Conservation (phyloP, 2,329 filamentous ascomycete species). For the Furcasterigmium sp. region DNA sequence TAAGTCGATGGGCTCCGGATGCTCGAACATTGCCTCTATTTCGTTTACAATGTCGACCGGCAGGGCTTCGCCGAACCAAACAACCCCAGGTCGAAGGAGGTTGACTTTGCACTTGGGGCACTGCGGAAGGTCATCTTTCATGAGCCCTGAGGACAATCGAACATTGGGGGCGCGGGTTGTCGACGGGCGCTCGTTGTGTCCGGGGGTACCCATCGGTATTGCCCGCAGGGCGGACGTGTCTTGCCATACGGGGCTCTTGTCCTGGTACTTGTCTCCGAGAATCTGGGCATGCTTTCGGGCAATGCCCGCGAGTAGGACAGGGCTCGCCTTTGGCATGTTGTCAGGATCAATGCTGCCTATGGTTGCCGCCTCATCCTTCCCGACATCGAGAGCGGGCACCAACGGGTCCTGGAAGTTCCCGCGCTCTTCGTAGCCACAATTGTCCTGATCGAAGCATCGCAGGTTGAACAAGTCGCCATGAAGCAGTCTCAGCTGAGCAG, state of each 20-base stretch:
- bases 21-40: constrained; percentile 47
- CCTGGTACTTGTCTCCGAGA: constrained; percentile 42
- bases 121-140: constrained; percentile 45
- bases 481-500: constrained; percentile 51
- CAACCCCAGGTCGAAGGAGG: constrained; percentile 59
- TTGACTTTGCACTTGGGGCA: constrained; percentile 51
- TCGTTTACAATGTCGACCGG: constrained; percentile 41
- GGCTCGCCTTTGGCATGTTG: constrained; percentile 9
- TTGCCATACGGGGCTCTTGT: constrained; percentile 2
- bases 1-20: constrained; percentile 46
- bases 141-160: constrained; percentile 34
- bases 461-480: constrained; percentile 22
- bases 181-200: background rate
- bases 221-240: constrained; percentile 10
- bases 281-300: constrained; percentile 45
- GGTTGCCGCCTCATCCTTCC: constrained; percentile 28
- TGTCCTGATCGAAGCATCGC: constrained; percentile 32
- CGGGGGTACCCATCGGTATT: no score
- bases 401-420: constrained; percentile 60
- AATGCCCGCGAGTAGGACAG: constrained; percentile 14
- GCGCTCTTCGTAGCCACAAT: constrained; percentile 50
- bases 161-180: background rate
- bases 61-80: constrained; percentile 63
- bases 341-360: constrained; percentile 2
- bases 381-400: constrained; percentile 54